Base-by-base conservation (phyloP, 331 rosid genomes). In the Acacia concinna region DNA sequence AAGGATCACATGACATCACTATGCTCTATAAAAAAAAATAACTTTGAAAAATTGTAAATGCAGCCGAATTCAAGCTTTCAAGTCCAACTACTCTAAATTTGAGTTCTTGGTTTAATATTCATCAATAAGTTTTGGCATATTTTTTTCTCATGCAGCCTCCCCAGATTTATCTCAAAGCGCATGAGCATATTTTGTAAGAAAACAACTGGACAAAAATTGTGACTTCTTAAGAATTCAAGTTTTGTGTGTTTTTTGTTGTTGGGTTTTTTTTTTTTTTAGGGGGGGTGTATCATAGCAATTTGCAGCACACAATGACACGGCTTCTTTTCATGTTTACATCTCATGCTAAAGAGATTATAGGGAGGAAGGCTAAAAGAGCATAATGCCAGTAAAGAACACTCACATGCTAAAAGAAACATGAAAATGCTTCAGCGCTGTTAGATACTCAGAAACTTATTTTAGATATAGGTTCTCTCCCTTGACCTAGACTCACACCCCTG, bases 61-160 rank as follows among this genome's bases (percentile, higher is more conserved):
- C 30, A 6, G 20, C 62, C 32, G 62, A 65, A 5, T 15, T 23
- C 60, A 41, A 37, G 18, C 34, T 59, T 13, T 17, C 66, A 12
- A 63, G 59, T 60, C 51, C 77, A 38, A 25, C 57, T 12, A 52
- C 41, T 63, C 68, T 65, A 71, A 40, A 35, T 23, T 79, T 75
- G 79, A 54, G 25, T 34, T 27, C 77, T 59, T 59, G 46, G 12
- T 47, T 35, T 31, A 1, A 73, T 54, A 54, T 49, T 44, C 64
- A 71, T 10, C 40, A 49, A 49, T 71, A 32, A 71, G 31, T 10
- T n/a, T 49, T 15, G 40, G 3, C 23, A 6, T n/a, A 15, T 3
- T 51, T 51, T 32, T 34, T 73, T 34, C 49, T 52, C 25, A n/a
- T 38, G 9, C 13, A 54, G 68, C 54, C 11, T 23, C 32, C 28